These are phyloP conservation scores for Cetraspora pellucida DNA, from an alignment of 192 early-diverging fungal species.

Conservation along the genomic window DNA sequence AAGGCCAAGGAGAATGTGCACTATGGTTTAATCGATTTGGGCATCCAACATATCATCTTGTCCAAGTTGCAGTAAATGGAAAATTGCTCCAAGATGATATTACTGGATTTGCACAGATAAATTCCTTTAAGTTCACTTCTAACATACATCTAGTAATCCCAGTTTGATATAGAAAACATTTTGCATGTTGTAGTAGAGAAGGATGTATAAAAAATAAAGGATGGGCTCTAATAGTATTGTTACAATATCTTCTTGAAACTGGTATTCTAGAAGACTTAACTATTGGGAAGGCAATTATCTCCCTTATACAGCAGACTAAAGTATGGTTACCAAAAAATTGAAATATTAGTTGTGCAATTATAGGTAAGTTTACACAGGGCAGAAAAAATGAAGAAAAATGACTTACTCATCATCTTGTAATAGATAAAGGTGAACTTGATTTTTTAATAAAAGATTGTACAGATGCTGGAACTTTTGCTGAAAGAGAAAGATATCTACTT, in stretches of 20 bases:
- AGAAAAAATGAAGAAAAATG: slow-evolving; percentile 17
- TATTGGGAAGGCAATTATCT: slow-evolving; percentile 9
- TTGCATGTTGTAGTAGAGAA: neutral
- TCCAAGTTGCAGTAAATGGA: neutral
- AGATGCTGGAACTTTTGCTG: slow-evolving; percentile 1
- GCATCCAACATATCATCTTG: slow-evolving; percentile 23
- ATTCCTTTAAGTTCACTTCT: neutral
- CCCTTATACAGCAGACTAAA: slow-evolving; percentile 20
- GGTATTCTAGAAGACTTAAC: slow-evolving; percentile 7
- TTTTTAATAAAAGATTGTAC: slow-evolving; percentile 14
- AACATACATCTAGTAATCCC: slow-evolving; percentile 7
- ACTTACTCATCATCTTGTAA: neutral
- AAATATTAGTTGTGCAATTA: slow-evolving; percentile 26
- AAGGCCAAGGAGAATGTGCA: slow-evolving; percentile 15
- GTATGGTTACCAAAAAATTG: slow-evolving; percentile 19
- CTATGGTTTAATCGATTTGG: slow-evolving; percentile 19
- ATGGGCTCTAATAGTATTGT: neutral
- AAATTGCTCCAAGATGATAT: slow-evolving; percentile 15
- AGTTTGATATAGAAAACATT: slow-evolving; percentile 14
- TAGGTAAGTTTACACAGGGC: slow-evolving; percentile 17
- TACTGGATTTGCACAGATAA: slow-evolving; percentile 13
- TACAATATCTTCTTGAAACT: slow-evolving; percentile 13
- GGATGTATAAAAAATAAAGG: neutral
- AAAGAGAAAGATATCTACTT: neutral
- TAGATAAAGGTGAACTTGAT: slow-evolving; percentile 24